phyloP scores from a whole-genome alignment of 495 filamentous ascomycete species.

The Penicillium macrosclerotiorum region DNA sequence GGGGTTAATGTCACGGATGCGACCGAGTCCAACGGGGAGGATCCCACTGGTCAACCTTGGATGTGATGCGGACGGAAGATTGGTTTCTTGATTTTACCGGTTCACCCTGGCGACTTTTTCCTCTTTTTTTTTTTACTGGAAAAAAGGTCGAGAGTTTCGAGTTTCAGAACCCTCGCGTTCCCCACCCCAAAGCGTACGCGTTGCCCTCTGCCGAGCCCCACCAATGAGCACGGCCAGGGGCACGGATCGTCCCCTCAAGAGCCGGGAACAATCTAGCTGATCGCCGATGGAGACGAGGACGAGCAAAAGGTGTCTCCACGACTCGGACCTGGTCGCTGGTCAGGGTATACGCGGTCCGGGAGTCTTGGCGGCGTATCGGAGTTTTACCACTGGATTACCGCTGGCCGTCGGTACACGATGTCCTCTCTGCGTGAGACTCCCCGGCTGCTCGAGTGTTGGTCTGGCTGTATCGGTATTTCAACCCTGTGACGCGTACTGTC shows the following conservation, averaged over 20 bases:
- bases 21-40: conserved; percentile 1
- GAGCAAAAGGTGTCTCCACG: too few species aligned
- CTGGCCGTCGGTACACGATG: too few species aligned
- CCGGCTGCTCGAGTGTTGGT: too few species aligned
- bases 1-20: neutral
- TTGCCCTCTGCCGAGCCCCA: conserved; percentile 14
- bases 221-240: conserved; percentile 19
- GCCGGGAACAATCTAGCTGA: conserved; percentile 4
- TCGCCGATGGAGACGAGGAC: conserved; percentile 1
- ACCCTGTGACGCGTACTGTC: neutral
- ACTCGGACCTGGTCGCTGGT: too few species aligned
- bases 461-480: conserved; percentile 8
- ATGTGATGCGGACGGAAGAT: too few species aligned
- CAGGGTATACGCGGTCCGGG: too few species aligned
- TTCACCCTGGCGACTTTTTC: too few species aligned
- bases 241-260: conserved; percentile 23
- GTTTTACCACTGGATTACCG: too few species aligned
- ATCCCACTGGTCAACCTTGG: too few species aligned
- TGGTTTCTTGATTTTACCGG: too few species aligned
- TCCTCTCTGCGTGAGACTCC: too few species aligned
- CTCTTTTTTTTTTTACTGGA: conserved; percentile 7
- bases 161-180: conserved; percentile 11
- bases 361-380: too few species aligned
- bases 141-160: neutral
- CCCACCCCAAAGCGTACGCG: conserved; percentile 21